Base-by-base conservation (phyloP, 768 basidiomycete species). In the Atractiella rhizophila region DNA sequence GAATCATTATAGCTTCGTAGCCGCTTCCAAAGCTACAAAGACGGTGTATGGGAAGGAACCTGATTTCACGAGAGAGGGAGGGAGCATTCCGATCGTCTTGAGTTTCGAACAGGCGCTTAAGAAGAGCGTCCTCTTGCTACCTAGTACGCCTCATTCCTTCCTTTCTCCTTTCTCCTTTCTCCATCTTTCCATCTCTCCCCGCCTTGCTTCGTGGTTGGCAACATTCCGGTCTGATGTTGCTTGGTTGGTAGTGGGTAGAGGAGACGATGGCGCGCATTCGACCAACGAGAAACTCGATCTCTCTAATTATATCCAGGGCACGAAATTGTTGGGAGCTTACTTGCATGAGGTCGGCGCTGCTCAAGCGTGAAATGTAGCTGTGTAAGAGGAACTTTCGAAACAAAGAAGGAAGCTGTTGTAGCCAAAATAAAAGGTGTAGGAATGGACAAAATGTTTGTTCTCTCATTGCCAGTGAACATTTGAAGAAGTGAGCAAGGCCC, bases 231-330 rank as follows among this genome's bases (percentile, higher is more conserved):
- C 24, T 2, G 2, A 4, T 33, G 15, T 13, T 29, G 11, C 31
- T 20, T 39, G 43, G 46, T 47, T 38, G 46, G 46, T 30, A 39
- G 86, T 88, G 74, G 83, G 83, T 2, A 66, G 86, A 37, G 79
- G 80, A 2, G 83, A 94, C 54, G 88, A 96, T 48, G 88, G 86
- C 50, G 79, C 82, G 30, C 81, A 83, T 75, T 81, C 54, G 48
- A 76, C 34, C 28, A 54, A 50, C 47, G 88, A 94, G 66, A 96
- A 96, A 60, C 64, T 96, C 38, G 85, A 96, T 60, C 64, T 64
- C 39, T 71, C 70, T 35, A 96, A 96, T 64, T 91, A 47, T 42
- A 48, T 54, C 35, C 40, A 55, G 44, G 60, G 61, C 25, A 60
- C 71, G 20, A 78, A 80, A 58, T 59, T 81, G 15, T 62, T 83